These are phyloP conservation scores for Stropharia rugosoannulata DNA, from an alignment of 768 basidiomycete species.

Conservation along the genomic window DNA sequence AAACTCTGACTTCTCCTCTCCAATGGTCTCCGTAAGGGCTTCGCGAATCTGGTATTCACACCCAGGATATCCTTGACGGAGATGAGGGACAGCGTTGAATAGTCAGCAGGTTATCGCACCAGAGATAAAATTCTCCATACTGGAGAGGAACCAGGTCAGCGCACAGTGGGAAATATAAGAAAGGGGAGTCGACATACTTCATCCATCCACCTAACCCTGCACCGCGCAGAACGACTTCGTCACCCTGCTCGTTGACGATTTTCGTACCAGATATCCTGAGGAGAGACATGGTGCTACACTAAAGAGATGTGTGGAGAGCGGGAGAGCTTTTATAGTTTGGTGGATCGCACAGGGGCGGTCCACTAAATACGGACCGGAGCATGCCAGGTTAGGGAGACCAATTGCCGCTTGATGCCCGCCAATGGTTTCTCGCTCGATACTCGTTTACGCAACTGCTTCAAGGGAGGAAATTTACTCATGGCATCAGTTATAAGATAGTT, in stretches of 20 bases:
- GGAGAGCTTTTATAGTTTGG: conserved; percentile 2
- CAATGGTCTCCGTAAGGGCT: conserved; percentile 66
- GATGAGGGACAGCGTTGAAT: neutral
- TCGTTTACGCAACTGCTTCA: too few relatives aligned
- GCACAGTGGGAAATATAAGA: neutral
- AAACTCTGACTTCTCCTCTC: conserved; percentile 64
- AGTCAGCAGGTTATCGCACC: conserved; percentile 28
- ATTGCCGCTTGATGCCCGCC: too few relatives aligned
- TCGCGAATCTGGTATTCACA: conserved; percentile 79
- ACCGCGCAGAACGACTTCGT: conserved; percentile 63
- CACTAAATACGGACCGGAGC: too few relatives aligned
- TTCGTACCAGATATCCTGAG: conserved; percentile 59
- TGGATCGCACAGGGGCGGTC: neutral
- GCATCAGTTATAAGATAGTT: too few relatives aligned
- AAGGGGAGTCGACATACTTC: conserved; percentile 54
- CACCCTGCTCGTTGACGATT: conserved; percentile 55
- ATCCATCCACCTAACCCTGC: conserved; percentile 84
- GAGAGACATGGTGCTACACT: conserved; percentile 41
- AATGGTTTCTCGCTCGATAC: too few relatives aligned
- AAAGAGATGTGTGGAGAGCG: neutral
- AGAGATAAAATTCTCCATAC: conserved; percentile 79
- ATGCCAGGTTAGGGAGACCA: too few relatives aligned
- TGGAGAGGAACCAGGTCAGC: conserved; percentile 19
- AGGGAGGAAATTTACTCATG: too few relatives aligned
- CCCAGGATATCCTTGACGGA: conserved; percentile 63